Evolutionary conservation across 2,329 filamentous ascomycete species (phyloP).

Genomic region (Fusarium torreyae): DNA sequence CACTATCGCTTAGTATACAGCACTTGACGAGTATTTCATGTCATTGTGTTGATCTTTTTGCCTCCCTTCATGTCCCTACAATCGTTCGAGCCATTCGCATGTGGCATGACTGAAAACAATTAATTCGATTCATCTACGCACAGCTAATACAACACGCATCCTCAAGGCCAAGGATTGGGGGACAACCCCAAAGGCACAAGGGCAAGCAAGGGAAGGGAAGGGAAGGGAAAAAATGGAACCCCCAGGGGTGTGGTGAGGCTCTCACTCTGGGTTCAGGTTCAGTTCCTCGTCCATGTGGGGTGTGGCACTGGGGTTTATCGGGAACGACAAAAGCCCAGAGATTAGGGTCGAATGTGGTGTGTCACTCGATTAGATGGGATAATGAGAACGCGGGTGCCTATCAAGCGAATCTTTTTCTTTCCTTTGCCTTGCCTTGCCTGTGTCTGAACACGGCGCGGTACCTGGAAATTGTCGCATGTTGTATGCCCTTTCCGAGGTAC

Average conservation of each 20-base stretch:
- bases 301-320: slow-evolving; percentile 44
- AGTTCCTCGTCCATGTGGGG: slow-evolving; percentile 23
- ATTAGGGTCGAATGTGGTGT: slow-evolving; percentile 37
- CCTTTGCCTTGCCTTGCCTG: slow-evolving; percentile 3
- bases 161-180: neutral
- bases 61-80: neutral
- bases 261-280: neutral
- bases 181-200: neutral
- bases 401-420: slow-evolving; percentile 38
- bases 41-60: neutral
- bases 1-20: neutral
- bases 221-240: slow-evolving; percentile 3
- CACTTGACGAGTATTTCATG: no score
- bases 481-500: slow-evolving; percentile 1
- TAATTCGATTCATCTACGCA: neutral
- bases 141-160: no score
- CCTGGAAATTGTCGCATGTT: slow-evolving; percentile 24
- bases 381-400: slow-evolving; percentile 41
- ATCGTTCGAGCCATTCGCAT: neutral
- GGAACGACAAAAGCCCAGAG: slow-evolving; percentile 38
- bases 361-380: slow-evolving; percentile 47
- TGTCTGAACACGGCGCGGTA: slow-evolving; percentile 31
- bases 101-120: neutral
- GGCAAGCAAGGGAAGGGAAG: slow-evolving; percentile 1
- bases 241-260: slow-evolving; percentile 27